Evolutionary conservation across 305 asterid species (phyloP).

Genomic region (Fraxinus nigra): DNA sequence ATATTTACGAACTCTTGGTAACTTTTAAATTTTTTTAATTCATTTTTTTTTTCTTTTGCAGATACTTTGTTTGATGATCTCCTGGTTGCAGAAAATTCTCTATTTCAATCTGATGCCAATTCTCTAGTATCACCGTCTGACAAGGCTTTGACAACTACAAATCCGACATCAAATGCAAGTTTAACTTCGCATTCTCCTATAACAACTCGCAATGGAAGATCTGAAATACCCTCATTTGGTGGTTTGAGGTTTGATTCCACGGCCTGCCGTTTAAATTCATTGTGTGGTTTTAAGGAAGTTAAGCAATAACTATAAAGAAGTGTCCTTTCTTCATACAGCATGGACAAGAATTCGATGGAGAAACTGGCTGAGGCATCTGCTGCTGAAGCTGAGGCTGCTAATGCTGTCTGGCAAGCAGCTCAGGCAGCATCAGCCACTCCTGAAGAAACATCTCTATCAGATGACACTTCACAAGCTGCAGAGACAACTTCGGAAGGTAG

Average conservation of each 20-base stretch:
- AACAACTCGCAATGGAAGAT: slow-evolving; percentile 49
- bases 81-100: slow-evolving; percentile 91
- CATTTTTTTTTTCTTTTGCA: slow-evolving; percentile 32
- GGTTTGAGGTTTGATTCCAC: slow-evolving; percentile 38
- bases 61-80: slow-evolving; percentile 82
- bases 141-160: slow-evolving; percentile 28
- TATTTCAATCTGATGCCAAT: slow-evolving; percentile 58
- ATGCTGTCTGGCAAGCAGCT: slow-evolving; percentile 92
- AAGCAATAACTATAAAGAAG: background rate
- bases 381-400: slow-evolving; percentile 98
- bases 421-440: slow-evolving; percentile 62
- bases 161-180: slow-evolving; percentile 49
- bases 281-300: slow-evolving; percentile 9
- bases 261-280: slow-evolving; percentile 19
- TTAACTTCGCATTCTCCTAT: slow-evolving; percentile 37
- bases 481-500: slow-evolving; percentile 83
- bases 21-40: background rate
- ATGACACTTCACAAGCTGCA: slow-evolving; percentile 67
- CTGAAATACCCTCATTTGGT: slow-evolving; percentile 54
- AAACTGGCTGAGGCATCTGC: slow-evolving; percentile 93
- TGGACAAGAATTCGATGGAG: slow-evolving; percentile 80
- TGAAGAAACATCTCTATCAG: slow-evolving; percentile 75
- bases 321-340: slow-evolving; percentile 38
- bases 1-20: background rate
- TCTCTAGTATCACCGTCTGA: slow-evolving; percentile 23